Conservation (phyloP, 1,139 yeast genomes). For the Candida sp. region DNA sequence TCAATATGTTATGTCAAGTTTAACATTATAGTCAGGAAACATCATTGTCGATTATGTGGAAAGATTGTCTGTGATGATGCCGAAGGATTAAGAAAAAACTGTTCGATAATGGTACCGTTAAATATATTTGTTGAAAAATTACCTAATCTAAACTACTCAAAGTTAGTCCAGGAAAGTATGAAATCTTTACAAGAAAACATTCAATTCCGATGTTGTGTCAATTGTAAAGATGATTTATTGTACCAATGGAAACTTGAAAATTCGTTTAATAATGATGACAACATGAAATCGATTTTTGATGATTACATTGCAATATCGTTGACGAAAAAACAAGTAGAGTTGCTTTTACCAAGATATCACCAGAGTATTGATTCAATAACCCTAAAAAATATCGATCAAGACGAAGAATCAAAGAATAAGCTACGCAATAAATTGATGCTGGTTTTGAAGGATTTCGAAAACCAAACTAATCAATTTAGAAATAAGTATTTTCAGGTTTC, state of each 20-base stretch:
- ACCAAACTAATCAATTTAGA: constrained; percentile 21
- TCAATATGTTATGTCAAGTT: constrained; percentile 61
- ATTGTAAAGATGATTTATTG: constrained; percentile 64
- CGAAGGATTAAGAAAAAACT: constrained; percentile 30
- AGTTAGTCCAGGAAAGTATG: constrained; percentile 20
- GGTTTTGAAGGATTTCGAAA: constrained; percentile 34
- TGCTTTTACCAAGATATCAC: constrained; percentile 29
- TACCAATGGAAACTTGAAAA: constrained; percentile 47
- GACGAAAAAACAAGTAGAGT: constrained; percentile 29
- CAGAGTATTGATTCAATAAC: constrained; percentile 5
- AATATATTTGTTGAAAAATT: constrained; percentile 42
- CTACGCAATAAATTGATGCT: constrained; percentile 26
- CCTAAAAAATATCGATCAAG: constrained; percentile 8
- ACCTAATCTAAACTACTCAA: constrained; percentile 34
- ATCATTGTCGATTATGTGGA: constrained; percentile 90
- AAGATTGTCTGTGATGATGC: constrained; percentile 72
- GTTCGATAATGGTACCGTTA: constrained; percentile 74
- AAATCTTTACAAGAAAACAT: constrained; percentile 11
- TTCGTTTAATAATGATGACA: constrained; percentile 1
- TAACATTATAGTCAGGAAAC: constrained; percentile 63
- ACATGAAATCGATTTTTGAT: constrained; percentile 17
- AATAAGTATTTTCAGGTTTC: constrained; percentile 15
- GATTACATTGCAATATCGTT: constrained; percentile 30
- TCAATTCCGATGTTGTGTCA: constrained; percentile 53
- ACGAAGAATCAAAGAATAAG: constrained; percentile 13